Evolutionary conservation across 192 early-diverging fungal genomes (phyloP).

Genomic region (Gonapodya prolifera): DNA sequence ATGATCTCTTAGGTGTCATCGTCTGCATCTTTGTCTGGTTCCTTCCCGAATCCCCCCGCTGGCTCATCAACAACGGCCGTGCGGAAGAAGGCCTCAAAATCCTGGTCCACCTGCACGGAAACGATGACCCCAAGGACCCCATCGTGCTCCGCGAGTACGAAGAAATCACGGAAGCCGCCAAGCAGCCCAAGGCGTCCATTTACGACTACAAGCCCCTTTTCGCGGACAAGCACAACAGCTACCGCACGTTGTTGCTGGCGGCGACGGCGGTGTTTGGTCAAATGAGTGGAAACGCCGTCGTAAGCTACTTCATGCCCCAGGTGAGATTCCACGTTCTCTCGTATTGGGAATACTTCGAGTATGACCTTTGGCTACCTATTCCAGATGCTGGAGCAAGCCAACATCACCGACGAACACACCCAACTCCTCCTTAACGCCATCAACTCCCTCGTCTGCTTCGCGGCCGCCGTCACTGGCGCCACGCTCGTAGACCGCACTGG

Average conservation of each 20-base stretch:
- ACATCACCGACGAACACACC: constrained; percentile 16
- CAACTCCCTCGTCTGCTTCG: constrained; percentile 16
- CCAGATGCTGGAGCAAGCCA: constrained; percentile 10
- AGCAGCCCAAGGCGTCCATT: constrained; percentile 1
- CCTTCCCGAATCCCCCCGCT: constrained; percentile 66
- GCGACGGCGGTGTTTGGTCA: constrained; percentile 26
- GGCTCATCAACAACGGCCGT: constrained; percentile 57
- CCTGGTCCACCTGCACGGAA: constrained; percentile 52
- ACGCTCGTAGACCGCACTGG: constrained; percentile 19
- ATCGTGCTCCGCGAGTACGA: constrained; percentile 33
- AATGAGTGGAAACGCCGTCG: constrained; percentile 20
- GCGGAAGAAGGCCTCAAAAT: constrained; percentile 52
- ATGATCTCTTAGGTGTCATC: neutral
- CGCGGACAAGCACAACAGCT: constrained; percentile 7
- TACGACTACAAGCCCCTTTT: constrained; percentile 16
- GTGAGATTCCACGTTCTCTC: neutral
- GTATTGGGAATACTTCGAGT: no score
- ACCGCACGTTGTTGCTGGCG: constrained; percentile 13
- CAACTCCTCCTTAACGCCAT: constrained; percentile 20
- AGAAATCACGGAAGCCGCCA: constrained; percentile 11
- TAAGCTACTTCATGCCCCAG: constrained; percentile 6
- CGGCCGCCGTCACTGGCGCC: constrained; percentile 22
- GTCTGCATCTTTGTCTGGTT: constrained; percentile 11
- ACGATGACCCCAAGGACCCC: constrained; percentile 25
- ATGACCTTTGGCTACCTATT: neutral